Conservation (phyloP, 306 rosid genomes). For the Lotus japonicus region DNA sequence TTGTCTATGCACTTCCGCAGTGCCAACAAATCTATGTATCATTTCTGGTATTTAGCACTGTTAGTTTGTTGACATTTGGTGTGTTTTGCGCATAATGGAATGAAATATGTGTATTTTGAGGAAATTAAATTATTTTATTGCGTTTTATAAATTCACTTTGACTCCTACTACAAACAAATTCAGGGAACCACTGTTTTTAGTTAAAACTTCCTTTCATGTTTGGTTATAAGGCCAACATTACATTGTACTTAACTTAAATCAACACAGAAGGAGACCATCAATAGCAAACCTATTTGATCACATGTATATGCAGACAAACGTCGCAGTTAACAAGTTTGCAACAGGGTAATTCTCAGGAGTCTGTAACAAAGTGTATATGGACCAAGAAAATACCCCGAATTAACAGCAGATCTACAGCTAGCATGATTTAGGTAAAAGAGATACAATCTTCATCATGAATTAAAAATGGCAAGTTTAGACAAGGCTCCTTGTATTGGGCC, state of each 20-base stretch:
- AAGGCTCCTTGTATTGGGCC: background rate
- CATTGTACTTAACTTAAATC: background rate
- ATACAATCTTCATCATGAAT: conserved; percentile 3
- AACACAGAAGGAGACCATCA: background rate
- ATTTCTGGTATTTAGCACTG: background rate
- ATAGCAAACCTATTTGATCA: background rate
- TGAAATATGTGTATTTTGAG: background rate
- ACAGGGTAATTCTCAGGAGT: background rate
- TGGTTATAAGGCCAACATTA: background rate
- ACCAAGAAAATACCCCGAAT: background rate
- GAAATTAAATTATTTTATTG: background rate
- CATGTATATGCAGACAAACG: background rate
- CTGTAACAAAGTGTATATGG: background rate
- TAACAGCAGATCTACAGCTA: background rate
- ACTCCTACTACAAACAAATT: background rate
- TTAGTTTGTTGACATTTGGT: background rate
- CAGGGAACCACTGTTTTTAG: background rate
- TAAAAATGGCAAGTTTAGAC: background rate
- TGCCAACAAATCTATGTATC: background rate
- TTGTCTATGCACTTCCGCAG: background rate
- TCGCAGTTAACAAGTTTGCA: background rate
- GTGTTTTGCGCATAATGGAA: background rate
- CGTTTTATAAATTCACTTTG: background rate
- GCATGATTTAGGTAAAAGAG: conserved; percentile 7
- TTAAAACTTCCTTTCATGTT: background rate